Percentiles rank a stretch among this genome's conserved stretches.
phyloP scores from a whole-genome alignment of 495 filamentous ascomycete species.

The Bacidia rubella region DNA sequence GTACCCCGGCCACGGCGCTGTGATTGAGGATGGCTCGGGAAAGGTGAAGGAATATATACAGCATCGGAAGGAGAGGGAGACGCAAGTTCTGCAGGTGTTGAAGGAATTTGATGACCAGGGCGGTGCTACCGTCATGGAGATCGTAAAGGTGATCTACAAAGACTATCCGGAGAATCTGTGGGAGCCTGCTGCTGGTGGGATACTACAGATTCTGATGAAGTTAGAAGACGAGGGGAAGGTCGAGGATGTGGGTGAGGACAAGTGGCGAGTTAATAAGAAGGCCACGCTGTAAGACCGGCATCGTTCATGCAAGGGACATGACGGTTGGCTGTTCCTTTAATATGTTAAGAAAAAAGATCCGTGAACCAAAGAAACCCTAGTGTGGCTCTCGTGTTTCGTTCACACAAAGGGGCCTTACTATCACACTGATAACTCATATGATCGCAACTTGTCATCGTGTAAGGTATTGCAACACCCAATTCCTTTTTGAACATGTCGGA shows the following conservation, averaged over 20 bases:
- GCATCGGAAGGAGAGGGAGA: constrained; percentile 67
- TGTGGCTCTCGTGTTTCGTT: too few relatives aligned
- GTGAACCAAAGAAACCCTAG: too few relatives aligned
- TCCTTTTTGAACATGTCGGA: too few relatives aligned
- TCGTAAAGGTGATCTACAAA: constrained; percentile 75
- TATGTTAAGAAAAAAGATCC: too few relatives aligned
- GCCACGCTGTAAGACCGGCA: constrained; percentile 9
- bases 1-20: constrained; percentile 79
- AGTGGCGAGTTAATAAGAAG: constrained; percentile 32
- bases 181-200: constrained; percentile 53
- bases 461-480: too few relatives aligned
- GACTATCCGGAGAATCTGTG: constrained; percentile 66
- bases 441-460: too few relatives aligned
- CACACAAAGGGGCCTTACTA: too few relatives aligned
- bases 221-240: constrained; percentile 53
- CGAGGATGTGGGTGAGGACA: constrained; percentile 35
- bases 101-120: constrained; percentile 25
- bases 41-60: constrained; percentile 69
- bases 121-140: constrained; percentile 47
- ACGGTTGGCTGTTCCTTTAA: too few relatives aligned
- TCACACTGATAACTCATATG: too few relatives aligned
- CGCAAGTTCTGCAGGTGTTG: constrained; percentile 63
- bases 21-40: constrained; percentile 49
- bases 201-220: constrained; percentile 56
- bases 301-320: too few relatives aligned